These are phyloP conservation scores for Vitis hybrid DNA, from an alignment of 177 flowering plant species.

Conservation along the genomic window DNA sequence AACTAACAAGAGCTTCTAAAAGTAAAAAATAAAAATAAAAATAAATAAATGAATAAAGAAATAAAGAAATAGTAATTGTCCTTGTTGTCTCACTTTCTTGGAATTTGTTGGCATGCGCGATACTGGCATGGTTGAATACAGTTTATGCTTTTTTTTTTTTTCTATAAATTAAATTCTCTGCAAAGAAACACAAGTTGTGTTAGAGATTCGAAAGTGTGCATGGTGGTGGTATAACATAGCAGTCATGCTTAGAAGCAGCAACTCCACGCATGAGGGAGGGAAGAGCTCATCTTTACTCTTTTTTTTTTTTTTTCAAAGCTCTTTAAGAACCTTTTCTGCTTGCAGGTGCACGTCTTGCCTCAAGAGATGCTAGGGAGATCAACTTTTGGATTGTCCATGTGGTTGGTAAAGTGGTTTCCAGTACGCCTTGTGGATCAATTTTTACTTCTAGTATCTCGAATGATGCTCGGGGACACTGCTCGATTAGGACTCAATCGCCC, in stretches of 20 bases:
- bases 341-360: conserved; percentile 92
- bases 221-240: not conserved
- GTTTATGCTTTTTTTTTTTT: not conserved
- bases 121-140: not conserved
- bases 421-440: conserved; percentile 73
- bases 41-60: not conserved
- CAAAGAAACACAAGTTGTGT: conserved; percentile 2
- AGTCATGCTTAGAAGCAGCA: not conserved
- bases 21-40: too few relatives aligned
- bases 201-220: conserved; percentile 6
- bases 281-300: conserved; percentile 14
- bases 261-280: conserved; percentile 11
- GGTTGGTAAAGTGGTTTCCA: conserved; percentile 91
- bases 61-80: not conserved
- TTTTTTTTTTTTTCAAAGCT: conserved; percentile 1
- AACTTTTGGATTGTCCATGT: conserved; percentile 93
- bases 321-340: conserved; percentile 8
- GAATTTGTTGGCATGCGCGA: conserved; percentile 51
- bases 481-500: conserved; percentile 68
- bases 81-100: conserved; percentile 36
- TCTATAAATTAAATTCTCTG: conserved; percentile 1
- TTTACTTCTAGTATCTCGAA: conserved; percentile 50
- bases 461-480: conserved; percentile 73
- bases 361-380: conserved; percentile 91
- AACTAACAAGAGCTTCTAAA: not conserved